Evolutionary conservation across 352 stramenopile genomes (phyloP), one percentile per base, ranked within the genome.

Genomic region (Phytophthora ohioensis): DNA sequence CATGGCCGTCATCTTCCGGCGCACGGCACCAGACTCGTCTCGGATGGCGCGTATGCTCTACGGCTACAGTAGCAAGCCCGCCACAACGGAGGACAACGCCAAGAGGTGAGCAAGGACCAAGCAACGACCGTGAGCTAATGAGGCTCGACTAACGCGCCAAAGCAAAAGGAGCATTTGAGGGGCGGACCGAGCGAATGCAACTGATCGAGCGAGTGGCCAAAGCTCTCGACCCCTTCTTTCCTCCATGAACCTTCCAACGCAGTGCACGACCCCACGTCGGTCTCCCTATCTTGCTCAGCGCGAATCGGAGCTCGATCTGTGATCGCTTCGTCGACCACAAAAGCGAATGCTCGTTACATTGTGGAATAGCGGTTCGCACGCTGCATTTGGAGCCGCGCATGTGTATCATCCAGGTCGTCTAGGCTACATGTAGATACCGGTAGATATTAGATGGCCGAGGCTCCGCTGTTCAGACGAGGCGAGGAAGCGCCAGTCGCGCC

Each of bases 31-130:
- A 15, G 75, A 87, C 69, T 87, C 78, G 57, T 77, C 64, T 36
- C 67, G 65, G 45, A 51, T 90, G 55, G 79, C 84, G 73, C 79
- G 74, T 36, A 74, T 84, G 47, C 71, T 94, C 32, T 92, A 87
- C 71, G 86, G 86, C 11, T 76, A 80, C 65, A 74, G 62, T 57
- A 49, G 65, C 45, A 49, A 72, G 60, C 27, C 38, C 53, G 13
- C 62, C 42, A 45, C 66, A 62, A 61, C 51, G 52, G 34, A 59
- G 32, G 57, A 73, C 57, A 49, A 70, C 46, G 59, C 47, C 31
- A 56, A 43, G 41, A 31, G 49, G 31, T 42, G 47, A 69, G 31
- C 38, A 57, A 61, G 35, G 31, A 12, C 52, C 34, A 55, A 47
- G 17, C 5, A 21, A 43, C 13, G 38, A 35, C 31, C 34, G 48